These are phyloP conservation scores for Hericium alpestre DNA, from an alignment of 768 basidiomycete species.

Conservation along the genomic window DNA sequence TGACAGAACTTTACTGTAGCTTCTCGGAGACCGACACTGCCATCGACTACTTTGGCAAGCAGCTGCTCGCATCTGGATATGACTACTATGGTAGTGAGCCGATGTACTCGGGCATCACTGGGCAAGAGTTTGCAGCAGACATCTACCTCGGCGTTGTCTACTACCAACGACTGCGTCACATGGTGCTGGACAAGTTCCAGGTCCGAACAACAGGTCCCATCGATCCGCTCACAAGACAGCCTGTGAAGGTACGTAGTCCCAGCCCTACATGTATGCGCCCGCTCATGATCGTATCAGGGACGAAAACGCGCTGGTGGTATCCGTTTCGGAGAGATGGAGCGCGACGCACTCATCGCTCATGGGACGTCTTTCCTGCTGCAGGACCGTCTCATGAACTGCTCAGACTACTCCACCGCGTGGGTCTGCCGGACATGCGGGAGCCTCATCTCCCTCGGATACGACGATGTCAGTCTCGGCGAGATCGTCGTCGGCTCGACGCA, in stretches of 20 bases:
- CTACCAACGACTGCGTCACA: constrained; percentile 96
- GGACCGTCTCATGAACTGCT: constrained; percentile 99
- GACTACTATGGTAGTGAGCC: constrained; percentile 99
- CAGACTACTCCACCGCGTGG: constrained; percentile 99
- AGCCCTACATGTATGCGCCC: constrained; percentile 4
- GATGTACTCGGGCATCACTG: constrained; percentile 99
- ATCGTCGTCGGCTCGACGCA: constrained; percentile 39
- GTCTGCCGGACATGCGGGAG: constrained; percentile 95
- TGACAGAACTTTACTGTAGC: constrained; percentile 28
- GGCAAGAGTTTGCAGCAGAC: constrained; percentile 96
- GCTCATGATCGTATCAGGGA: constrained; percentile 36
- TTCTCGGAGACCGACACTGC: constrained; percentile 97
- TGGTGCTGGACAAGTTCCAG: constrained; percentile 99
- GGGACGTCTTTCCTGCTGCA: constrained; percentile 97
- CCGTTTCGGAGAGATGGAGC: constrained; percentile 99
- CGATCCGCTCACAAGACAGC: constrained; percentile 90
- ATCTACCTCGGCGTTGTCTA: constrained; percentile 98
- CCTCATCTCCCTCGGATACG: constrained; percentile 91
- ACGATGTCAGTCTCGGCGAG: constrained; percentile 71
- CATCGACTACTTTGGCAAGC: constrained; percentile 93
- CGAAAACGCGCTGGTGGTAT: constrained; percentile 98
- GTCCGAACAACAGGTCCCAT: constrained; percentile 97
- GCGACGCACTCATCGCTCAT: constrained; percentile 96
- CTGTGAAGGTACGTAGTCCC: constrained; percentile 58
- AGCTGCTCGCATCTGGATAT: constrained; percentile 87